phyloP scores from a whole-genome alignment of 192 early-diverging fungal species.

The Backusella westeae region DNA sequence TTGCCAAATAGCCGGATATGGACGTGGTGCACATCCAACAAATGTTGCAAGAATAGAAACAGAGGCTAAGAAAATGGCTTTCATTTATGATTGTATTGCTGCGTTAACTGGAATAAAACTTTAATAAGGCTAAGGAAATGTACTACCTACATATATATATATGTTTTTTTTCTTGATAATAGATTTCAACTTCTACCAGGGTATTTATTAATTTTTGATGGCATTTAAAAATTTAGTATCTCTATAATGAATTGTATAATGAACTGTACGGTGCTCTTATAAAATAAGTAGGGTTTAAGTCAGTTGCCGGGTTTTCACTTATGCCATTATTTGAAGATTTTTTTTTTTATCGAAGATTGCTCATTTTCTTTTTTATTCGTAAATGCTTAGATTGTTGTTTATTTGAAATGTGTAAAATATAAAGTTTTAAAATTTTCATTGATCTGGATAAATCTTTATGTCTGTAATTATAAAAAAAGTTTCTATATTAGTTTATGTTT shows the following conservation, averaged over 20 bases:
- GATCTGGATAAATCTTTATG: neutral
- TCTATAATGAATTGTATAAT: neutral
- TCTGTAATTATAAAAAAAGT: neutral
- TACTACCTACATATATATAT: neutral
- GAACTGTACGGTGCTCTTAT: neutral
- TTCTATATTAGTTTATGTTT: neutral
- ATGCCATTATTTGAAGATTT: neutral
- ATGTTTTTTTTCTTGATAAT: neutral
- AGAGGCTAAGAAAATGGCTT: neutral
- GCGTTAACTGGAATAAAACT: neutral
- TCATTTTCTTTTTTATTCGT: neutral
- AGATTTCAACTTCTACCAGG: neutral
- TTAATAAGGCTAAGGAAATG: neutral
- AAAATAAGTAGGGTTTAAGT: neutral
- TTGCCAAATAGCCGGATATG: neutral
- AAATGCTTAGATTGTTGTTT: neutral
- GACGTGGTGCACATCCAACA: neutral
- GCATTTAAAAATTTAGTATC: neutral
- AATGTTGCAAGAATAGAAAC: neutral
- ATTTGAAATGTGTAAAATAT: neutral
- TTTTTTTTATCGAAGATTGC: too few species aligned
- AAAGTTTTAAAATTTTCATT: neutral
- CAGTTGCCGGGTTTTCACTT: neutral
- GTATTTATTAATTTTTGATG: neutral
- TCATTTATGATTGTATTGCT: neutral